Percentiles rank a stretch among this genome's conserved stretches.
Evolutionary conservation across 495 filamentous ascomycete species (phyloP).

Genomic region (Neurospora sp.): DNA sequence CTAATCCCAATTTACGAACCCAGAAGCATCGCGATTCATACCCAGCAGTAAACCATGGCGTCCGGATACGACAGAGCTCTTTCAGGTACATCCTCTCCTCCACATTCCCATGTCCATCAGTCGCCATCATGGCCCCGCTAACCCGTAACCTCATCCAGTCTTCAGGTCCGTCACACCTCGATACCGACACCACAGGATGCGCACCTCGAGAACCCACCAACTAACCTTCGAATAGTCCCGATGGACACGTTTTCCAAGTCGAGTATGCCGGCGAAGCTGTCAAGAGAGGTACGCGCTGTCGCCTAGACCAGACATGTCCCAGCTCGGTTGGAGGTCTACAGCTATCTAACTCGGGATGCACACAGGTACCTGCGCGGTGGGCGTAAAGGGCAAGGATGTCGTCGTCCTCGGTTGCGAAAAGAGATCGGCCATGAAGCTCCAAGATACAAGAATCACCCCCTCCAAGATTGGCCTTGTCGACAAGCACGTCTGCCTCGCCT

Average conservation of each 20-base stretch:
- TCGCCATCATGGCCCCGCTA: conserved; percentile 21
- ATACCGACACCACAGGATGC: background rate
- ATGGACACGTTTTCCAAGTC: conserved; percentile 99
- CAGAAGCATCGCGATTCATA: background rate
- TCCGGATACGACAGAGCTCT: conserved; percentile 92
- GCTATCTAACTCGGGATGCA: background rate
- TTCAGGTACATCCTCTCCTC: conserved; percentile 56
- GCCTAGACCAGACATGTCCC: background rate
- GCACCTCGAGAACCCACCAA: background rate
- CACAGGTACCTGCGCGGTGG: conserved; percentile 91
- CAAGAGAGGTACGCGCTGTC: conserved; percentile 64
- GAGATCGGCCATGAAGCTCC: conserved; percentile 95
- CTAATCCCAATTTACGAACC: background rate
- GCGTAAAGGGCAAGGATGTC: conserved; percentile 88
- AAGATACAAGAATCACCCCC: conserved; percentile 97
- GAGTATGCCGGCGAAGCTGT: conserved; percentile 99
- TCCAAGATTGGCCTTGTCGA: conserved; percentile 95
- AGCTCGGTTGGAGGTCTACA: background rate
- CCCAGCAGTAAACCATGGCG: conserved; percentile 44
- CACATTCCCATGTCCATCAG: background rate
- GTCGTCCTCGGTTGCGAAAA: conserved; percentile 98
- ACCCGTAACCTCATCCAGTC: conserved; percentile 37
- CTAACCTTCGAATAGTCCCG: conserved; percentile 52
- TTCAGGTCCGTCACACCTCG: conserved; percentile 48
- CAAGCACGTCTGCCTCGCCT: conserved; percentile 91